Conservation (phyloP, 2,329 filamentous ascomycete species). For the Hypomyces perniciosus region DNA sequence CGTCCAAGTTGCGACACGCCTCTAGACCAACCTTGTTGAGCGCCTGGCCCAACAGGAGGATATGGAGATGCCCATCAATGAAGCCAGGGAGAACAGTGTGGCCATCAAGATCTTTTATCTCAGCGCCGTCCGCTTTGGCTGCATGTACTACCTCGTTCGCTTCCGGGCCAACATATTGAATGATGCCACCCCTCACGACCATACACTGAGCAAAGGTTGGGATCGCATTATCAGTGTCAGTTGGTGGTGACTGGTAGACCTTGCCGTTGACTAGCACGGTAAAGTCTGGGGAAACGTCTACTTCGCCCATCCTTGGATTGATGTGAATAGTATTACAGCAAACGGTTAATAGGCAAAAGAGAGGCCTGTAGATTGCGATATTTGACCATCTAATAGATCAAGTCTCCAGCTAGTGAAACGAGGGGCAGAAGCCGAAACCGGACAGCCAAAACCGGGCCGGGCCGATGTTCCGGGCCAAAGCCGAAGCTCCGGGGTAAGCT, state of each 20-base stretch:
- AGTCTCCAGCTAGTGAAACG: too few relatives aligned
- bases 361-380: too few relatives aligned
- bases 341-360: not conserved
- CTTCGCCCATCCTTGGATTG: constrained; percentile 12
- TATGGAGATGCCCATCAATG: constrained; percentile 53
- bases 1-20: constrained; percentile 40
- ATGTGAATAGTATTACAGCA: not conserved
- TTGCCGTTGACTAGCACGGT: constrained; percentile 18
- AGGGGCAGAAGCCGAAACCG: too few relatives aligned
- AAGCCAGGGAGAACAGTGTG: constrained; percentile 47
- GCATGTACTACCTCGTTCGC: constrained; percentile 18
- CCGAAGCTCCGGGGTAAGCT: too few relatives aligned
- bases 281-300: constrained; percentile 1
- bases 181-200: constrained; percentile 29
- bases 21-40: constrained; percentile 46
- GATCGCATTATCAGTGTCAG: not conserved
- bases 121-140: constrained; percentile 21
- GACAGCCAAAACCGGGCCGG: not conserved
- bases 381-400: too few relatives aligned
- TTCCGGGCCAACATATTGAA: constrained; percentile 29
- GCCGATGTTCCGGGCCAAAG: too few relatives aligned
- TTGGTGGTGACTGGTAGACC: constrained; percentile 15
- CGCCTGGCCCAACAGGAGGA: constrained; percentile 48
- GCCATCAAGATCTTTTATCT: constrained; percentile 24
- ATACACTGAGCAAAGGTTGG: constrained; percentile 21